A percentile compares a stretch with the other conserved stretches of the same genome.
Evolutionary conservation across 73 alveolate species (phyloP).

Genomic region (Paramecium sonneborni): DNA sequence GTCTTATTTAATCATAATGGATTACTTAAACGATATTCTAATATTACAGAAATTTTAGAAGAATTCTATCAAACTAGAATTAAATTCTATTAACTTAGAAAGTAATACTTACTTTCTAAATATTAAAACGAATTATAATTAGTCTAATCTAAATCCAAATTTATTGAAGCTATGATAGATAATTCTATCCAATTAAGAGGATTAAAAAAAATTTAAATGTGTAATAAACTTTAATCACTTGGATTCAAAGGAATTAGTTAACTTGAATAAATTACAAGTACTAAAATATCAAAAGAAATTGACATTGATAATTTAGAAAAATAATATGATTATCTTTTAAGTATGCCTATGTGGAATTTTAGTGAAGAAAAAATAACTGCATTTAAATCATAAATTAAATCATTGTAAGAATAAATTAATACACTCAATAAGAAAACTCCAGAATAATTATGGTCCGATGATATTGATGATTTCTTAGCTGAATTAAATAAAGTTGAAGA

Average conservation of each 20-base stretch:
- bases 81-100: conserved; percentile 84
- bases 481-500: background rate
- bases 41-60: conserved; percentile 83
- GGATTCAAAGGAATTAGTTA: conserved; percentile 53
- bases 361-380: background rate
- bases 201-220: conserved; percentile 41
- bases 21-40: conserved; percentile 81
- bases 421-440: background rate
- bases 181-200: conserved; percentile 51
- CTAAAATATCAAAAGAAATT: background rate
- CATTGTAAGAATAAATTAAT: background rate
- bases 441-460: background rate
- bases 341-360: conserved; percentile 43
- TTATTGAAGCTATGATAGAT: conserved; percentile 80
- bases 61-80: conserved; percentile 87
- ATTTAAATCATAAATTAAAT: background rate
- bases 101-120: conserved; percentile 80
- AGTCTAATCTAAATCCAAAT: conserved; percentile 79
- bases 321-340: conserved; percentile 23
- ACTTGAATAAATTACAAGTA: conserved; percentile 2
- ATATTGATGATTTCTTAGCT: background rate
- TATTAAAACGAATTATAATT: conserved; percentile 70
- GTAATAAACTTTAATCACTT: background rate
- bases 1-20: conserved; percentile 87
- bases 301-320: background rate